Evolutionary conservation across 2,329 filamentous ascomycete species (phyloP).

Genomic region (Penicillium carneum): DNA sequence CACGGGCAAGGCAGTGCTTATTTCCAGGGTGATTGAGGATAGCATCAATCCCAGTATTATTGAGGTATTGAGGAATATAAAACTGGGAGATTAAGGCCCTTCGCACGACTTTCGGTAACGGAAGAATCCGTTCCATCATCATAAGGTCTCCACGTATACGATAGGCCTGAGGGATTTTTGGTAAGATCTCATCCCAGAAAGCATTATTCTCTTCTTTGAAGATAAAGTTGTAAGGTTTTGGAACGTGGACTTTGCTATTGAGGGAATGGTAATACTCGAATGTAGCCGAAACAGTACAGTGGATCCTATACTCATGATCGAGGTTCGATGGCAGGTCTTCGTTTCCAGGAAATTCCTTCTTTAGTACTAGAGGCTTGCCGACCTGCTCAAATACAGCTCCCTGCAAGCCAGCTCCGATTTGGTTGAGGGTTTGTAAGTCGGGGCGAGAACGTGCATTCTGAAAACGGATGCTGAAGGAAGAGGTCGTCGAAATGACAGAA

Average conservation of each 20-base stretch:
- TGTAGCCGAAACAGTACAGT: constrained; percentile 8
- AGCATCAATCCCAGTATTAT: not conserved
- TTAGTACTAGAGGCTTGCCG: constrained; percentile 11
- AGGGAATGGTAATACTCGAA: constrained; percentile 13
- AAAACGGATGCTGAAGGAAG: constrained; percentile 11
- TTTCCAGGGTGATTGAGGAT: constrained; percentile 13
- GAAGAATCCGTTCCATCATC: constrained; percentile 20
- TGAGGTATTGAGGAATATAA: not conserved
- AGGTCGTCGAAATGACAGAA: constrained; percentile 14
- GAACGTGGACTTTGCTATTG: constrained; percentile 4
- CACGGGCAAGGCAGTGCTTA: constrained; percentile 22
- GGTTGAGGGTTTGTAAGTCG: constrained; percentile 16
- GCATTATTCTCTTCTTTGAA: not conserved
- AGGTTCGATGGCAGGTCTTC: constrained; percentile 15
- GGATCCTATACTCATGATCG: constrained; percentile 9
- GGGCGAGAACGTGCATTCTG: constrained; percentile 10
- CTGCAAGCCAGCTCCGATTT: constrained; percentile 23
- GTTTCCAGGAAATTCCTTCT: constrained; percentile 24
- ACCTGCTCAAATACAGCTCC: constrained; percentile 20
- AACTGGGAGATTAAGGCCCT: constrained; percentile 13
- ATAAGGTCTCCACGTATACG: constrained; percentile 14
- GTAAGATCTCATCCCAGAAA: constrained; percentile 17
- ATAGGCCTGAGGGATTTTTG: constrained; percentile 9
- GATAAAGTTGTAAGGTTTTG: constrained; percentile 12
- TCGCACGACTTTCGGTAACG: constrained; percentile 18